Base-by-base conservation (phyloP, 2,329 filamentous ascomycete genomes). In the Alternaria sp. region DNA sequence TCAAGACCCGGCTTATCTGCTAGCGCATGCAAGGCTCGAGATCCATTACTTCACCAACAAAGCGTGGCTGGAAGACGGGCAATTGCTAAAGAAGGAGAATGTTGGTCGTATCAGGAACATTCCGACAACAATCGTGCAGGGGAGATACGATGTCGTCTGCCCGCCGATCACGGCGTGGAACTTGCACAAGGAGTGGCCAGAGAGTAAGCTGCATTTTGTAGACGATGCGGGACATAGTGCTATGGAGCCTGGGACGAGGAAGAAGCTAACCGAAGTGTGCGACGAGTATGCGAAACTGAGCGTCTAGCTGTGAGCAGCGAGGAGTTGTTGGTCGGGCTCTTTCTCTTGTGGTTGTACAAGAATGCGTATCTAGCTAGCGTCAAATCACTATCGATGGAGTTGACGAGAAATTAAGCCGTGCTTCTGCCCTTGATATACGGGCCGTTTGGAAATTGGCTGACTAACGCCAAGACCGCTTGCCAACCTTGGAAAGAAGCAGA, bases 111-210 rank as follows among this genome's bases (percentile, higher is more conserved):
- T 81, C 25, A 59, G 69, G 20, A 69, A 77, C 62, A 79, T 81
- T 60, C 77, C 78, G 64, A 65, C 73, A 60, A 74, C 74, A 10
- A 81, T 84, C 40, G 74, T 83, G 14, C 81, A 84, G 62, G 82
- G 81, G 1, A 74, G 82, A n/a, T 82, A 82, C 53, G 82, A 83
- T 67, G 68, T 83, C 14, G 78, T 83, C 4, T 83, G 81, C 61
- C 80, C 81, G 5, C 75, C 81, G 3, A 75, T 78, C 57, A 80
- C 79, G 18, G 79, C 79, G 18, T 83, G 79, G 79, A 78, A 80
- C 11, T 57, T 83, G 38, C 79, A 82, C 53, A 75, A 81, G 57
- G 76, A 75, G 5, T 74, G 79, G 55, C 76, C 77, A 5, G 67
- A 74, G 56, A 75, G 75, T 7, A 73, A 64, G 56, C 52, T 80